A percentile compares a stretch with the other conserved stretches of the same genome.
These are phyloP conservation scores for Puccinia triticina DNA, from an alignment of 1,284 basidiomycete genomes.

Conservation along the genomic window DNA sequence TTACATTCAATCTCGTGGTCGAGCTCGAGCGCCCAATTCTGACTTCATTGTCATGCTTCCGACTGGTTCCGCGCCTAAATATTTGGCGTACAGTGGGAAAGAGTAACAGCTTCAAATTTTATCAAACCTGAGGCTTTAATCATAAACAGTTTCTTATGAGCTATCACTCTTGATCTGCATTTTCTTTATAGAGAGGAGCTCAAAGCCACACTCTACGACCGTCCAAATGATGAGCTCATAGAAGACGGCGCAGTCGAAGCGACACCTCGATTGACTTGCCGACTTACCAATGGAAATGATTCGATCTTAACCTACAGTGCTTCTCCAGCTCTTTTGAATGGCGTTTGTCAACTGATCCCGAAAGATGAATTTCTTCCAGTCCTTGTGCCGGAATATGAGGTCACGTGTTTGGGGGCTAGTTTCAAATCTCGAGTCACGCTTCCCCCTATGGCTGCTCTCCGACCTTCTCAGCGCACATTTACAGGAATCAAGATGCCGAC, in stretches of 20 bases:
- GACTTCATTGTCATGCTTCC: conserved; percentile 78
- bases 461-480: conserved; percentile 65
- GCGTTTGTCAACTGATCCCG: conserved; percentile 74
- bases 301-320: conserved; percentile 76
- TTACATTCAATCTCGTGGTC: conserved; percentile 72
- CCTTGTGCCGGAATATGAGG: conserved; percentile 67
- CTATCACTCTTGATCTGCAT: not conserved
- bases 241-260: conserved; percentile 70
- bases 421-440: conserved; percentile 68
- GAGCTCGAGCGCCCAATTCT: conserved; percentile 75
- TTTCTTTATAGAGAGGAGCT: conserved; percentile 19
- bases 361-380: conserved; percentile 70
- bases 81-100: conserved; percentile 29
- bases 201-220: conserved; percentile 62
- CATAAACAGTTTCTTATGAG: not conserved
- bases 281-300: conserved; percentile 67
- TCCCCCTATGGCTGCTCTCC: conserved; percentile 70
- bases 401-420: conserved; percentile 69
- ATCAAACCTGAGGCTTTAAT: not conserved
- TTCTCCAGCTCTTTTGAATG: conserved; percentile 70
- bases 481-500: conserved; percentile 59
- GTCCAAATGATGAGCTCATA: conserved; percentile 66
- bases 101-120: conserved; percentile 20
- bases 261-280: conserved; percentile 59
- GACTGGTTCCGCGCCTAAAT: conserved; percentile 56